Percentiles rank a stretch among this genome's conserved stretches.
These are phyloP conservation scores for Durusdinium trenchii DNA, from an alignment of 73 alveolate genomes.

Conservation along the genomic window DNA sequence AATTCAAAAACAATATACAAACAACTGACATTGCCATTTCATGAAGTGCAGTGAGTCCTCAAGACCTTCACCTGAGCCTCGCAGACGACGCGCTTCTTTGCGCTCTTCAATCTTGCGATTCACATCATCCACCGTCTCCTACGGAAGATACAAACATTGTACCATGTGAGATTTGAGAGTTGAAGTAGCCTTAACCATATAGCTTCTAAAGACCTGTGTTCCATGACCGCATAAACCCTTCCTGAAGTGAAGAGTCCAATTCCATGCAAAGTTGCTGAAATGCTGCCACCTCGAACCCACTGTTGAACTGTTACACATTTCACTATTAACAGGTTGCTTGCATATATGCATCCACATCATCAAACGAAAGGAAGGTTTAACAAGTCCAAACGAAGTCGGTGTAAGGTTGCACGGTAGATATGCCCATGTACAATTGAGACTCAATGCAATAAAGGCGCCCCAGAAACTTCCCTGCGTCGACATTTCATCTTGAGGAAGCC, in stretches of 20 bases:
- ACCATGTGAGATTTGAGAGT: background rate
- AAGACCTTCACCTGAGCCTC: background rate
- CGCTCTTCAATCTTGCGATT: constrained; percentile 8
- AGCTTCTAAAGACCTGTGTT: background rate
- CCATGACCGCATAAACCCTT: background rate
- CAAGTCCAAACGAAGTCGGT: too few relatives aligned
- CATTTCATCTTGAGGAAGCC: constrained; percentile 24
- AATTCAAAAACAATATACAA: background rate
- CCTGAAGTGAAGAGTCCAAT: background rate
- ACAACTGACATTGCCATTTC: background rate
- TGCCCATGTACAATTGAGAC: too few relatives aligned
- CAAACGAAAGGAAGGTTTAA: background rate
- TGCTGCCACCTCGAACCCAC: background rate
- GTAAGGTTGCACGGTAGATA: too few relatives aligned
- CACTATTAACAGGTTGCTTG: background rate
- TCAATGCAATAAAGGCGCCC: background rate
- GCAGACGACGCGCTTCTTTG: background rate
- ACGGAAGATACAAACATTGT: background rate
- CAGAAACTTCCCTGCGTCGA: background rate
- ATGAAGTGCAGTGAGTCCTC: background rate
- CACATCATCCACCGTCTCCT: background rate
- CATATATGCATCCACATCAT: background rate
- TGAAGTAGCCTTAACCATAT: background rate
- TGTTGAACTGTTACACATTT: background rate
- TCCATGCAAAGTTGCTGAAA: constrained; percentile 29